Evolutionary conservation across 345 rosid genomes (phyloP), one percentile per base, ranked within the genome.

Genomic region (Anastatica hierochuntica): DNA sequence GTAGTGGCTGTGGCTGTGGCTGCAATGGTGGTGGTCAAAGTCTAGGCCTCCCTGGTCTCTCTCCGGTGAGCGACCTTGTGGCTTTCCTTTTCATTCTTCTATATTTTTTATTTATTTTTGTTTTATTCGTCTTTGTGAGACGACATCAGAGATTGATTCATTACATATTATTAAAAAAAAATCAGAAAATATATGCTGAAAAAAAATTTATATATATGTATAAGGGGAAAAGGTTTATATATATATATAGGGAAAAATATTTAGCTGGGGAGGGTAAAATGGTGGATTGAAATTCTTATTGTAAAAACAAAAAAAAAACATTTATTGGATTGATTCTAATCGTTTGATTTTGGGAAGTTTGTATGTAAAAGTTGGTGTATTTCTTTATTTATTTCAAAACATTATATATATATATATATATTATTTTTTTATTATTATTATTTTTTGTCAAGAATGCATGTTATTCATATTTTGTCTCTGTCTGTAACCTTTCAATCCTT

Each of bases 301-400:
- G 71, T 67, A 67, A 33, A 67, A 60, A 44, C 43, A 21, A 29
- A 41, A 29, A 41, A 23, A 43, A 38, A 7, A 49, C 27, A 47
- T 38, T 47, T 47, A 67, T 67, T 60, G 72, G 72, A 60, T 67
- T 67, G 72, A 60, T 67, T 67, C 66, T 59, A 52, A 23, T 67
- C 19, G 56, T 67, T 50, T 57, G 54, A 18, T 42, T 51, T 48
- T 64, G 13, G 35, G 10, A 41, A 2, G 12, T n/a, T 52, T 58
- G 29, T 15, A 37, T 66, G 47, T 43, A 35, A 51, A 58, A 29
- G 49, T 58, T 51, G 20, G 36, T 37, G 3, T 15, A 2, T 17
- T 14, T 36, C 36, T 36, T 8, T 10, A 19, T 9, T 34, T 21
- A 3, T 31, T 34, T 43, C 18, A 4, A 11, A 10, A 29, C 18